Evolutionary conservation across 352 stramenopile species (phyloP).

Genomic region (Phytophthora hybrid): DNA sequence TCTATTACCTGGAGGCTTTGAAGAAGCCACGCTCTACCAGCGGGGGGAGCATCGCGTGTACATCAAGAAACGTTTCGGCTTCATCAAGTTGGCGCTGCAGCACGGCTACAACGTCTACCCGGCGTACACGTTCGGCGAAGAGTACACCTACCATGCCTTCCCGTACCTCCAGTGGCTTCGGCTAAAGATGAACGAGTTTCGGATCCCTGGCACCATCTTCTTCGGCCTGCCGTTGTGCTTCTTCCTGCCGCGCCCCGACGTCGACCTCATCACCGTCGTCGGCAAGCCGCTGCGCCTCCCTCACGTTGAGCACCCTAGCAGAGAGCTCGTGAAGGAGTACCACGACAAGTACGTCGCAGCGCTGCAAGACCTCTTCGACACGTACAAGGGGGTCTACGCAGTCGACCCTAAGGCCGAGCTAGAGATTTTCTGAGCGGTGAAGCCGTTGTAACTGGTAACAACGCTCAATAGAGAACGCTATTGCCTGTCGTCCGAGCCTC

Average conservation of each 20-base stretch:
- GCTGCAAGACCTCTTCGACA: constrained; percentile 89
- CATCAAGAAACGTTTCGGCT: constrained; percentile 92
- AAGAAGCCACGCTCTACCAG: constrained; percentile 93
- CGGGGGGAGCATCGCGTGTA: constrained; percentile 89
- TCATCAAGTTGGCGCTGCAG: constrained; percentile 94
- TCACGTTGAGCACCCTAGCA: constrained; percentile 85
- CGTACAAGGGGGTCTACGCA: constrained; percentile 86
- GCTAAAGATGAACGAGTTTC: constrained; percentile 84
- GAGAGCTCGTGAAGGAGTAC: constrained; percentile 89
- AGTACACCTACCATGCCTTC: constrained; percentile 87
- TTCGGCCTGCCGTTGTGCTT: constrained; percentile 80
- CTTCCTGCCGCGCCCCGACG: constrained; percentile 80
- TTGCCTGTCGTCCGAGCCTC: neutral
- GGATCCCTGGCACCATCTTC: constrained; percentile 85
- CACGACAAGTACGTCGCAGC: constrained; percentile 89
- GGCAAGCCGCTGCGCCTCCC: constrained; percentile 88
- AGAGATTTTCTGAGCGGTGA: constrained; percentile 57
- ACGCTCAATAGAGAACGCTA: neutral
- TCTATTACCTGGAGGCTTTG: constrained; percentile 93
- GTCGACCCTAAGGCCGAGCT: constrained; percentile 63
- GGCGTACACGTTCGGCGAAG: constrained; percentile 94
- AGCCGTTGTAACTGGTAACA: neutral
- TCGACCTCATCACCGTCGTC: constrained; percentile 91
- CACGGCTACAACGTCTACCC: constrained; percentile 89
- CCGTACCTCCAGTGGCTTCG: constrained; percentile 81